Evolutionary conservation across 768 basidiomycete genomes (phyloP).

Genomic region (Termitomyces sp.): DNA sequence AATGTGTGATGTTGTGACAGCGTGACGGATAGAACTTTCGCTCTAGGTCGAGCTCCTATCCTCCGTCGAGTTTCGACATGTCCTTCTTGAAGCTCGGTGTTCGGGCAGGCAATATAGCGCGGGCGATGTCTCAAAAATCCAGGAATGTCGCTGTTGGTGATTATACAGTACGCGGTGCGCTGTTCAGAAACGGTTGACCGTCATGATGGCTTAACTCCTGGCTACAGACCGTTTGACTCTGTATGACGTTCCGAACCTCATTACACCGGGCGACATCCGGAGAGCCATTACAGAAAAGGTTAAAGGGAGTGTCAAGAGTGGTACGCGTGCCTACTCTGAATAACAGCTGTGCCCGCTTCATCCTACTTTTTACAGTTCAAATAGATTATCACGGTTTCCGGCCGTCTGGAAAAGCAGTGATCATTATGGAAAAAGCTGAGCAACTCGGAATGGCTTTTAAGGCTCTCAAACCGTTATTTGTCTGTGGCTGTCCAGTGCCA

Average conservation of each 20-base stretch:
- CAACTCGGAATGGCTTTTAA: constrained; percentile 34
- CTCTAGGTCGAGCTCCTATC: not conserved
- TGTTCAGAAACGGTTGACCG: not conserved
- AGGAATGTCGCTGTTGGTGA: not conserved
- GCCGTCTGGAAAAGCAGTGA: constrained; percentile 52
- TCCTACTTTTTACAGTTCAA: constrained; percentile 33
- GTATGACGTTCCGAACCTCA: constrained; percentile 5
- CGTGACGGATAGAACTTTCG: constrained; percentile 12
- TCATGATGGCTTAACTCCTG: not conserved
- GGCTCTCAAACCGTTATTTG: constrained; percentile 33
- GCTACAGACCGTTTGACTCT: constrained; percentile 7
- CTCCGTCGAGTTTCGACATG: not conserved
- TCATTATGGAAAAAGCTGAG: constrained; percentile 47
- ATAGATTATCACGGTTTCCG: constrained; percentile 55
- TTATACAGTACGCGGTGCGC: not conserved
- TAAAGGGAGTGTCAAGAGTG: constrained; percentile 18
- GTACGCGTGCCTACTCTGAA: constrained; percentile 20
- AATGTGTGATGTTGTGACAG: constrained; percentile 8
- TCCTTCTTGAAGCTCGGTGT: constrained; percentile 2
- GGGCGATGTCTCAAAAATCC: not conserved
- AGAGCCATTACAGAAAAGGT: constrained; percentile 6
- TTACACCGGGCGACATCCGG: constrained; percentile 8
- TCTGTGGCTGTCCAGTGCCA: constrained; percentile 39
- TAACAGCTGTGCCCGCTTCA: not conserved
- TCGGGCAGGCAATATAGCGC: constrained; percentile 1